A percentile compares a stretch with the other conserved stretches of the same genome.
These are phyloP conservation scores for Beauveria australis DNA, from an alignment of 2,329 filamentous ascomycete genomes.

Conservation along the genomic window DNA sequence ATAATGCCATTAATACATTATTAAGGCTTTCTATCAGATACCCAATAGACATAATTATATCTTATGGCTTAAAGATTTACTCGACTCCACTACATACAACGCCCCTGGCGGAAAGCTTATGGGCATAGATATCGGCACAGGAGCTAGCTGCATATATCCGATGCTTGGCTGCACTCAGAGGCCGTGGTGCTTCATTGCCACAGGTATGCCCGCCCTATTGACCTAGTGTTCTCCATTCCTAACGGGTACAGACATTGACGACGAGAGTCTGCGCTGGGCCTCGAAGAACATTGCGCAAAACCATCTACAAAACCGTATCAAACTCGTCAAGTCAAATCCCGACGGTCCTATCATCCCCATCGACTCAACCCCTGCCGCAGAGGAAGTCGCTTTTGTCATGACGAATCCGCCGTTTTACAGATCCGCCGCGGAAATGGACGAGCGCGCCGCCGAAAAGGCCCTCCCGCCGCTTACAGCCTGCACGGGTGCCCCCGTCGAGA, in stretches of 20 bases:
- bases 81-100: conserved; percentile 61
- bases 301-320: conserved; percentile 53
- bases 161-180: conserved; percentile 66
- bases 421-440: conserved; percentile 60
- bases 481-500: conserved; percentile 74
- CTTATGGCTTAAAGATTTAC: conserved; percentile 73
- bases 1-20: too few species aligned
- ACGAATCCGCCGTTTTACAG: conserved; percentile 92
- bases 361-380: conserved; percentile 36
- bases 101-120: conserved; percentile 40
- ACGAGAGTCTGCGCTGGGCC: conserved; percentile 58
- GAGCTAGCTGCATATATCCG: conserved; percentile 86
- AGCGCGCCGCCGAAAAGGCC: conserved; percentile 57
- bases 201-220: conserved; percentile 27
- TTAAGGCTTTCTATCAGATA: conserved; percentile 25
- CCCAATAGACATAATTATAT: conserved; percentile 78
- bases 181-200: conserved; percentile 67
- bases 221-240: background rate
- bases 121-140: conserved; percentile 83
- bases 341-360: conserved; percentile 56
- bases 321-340: conserved; percentile 46
- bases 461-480: conserved; percentile 61
- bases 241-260: conserved; percentile 58
- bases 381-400: conserved; percentile 71
- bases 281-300: conserved; percentile 61